These are phyloP conservation scores for Xylaria sp. DNA, from an alignment of 2,329 filamentous ascomycete species.

Conservation along the genomic window DNA sequence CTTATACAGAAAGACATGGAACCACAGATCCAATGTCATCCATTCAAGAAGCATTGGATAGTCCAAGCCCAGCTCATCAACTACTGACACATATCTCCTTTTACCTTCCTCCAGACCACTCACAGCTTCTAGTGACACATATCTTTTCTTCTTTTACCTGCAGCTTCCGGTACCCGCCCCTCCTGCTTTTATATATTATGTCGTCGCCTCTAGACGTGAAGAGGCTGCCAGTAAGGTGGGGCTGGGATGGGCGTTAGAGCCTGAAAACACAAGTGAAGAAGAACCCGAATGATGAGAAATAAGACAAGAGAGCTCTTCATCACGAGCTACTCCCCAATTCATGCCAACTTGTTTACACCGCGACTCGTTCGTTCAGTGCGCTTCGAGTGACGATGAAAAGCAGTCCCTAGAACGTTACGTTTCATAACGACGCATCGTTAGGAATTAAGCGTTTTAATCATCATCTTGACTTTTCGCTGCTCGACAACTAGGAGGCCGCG, in stretches of 20 bases:
- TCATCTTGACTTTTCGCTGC: slow-evolving; percentile 74
- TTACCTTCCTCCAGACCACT: neutral
- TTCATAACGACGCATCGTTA: slow-evolving; percentile 45
- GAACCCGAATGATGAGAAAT: slow-evolving; percentile 1
- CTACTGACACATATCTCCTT: slow-evolving; percentile 11
- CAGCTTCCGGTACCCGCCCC: neutral
- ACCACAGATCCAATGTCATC: slow-evolving; percentile 26
- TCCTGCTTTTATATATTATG: neutral
- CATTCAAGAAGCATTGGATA: slow-evolving; percentile 37
- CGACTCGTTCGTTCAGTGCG: neutral
- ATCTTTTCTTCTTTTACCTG: neutral
- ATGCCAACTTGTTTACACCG: neutral
- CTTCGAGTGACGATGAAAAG: neutral
- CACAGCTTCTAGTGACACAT: neutral
- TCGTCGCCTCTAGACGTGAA: slow-evolving; percentile 6
- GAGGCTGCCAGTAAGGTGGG: neutral
- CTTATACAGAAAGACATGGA: slow-evolving; percentile 29
- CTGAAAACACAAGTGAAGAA: neutral
- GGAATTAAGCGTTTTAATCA: slow-evolving; percentile 74
- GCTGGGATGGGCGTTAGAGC: neutral
- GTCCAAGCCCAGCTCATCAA: slow-evolving; percentile 28
- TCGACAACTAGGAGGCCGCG: slow-evolving; percentile 77
- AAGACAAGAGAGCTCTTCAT: slow-evolving; percentile 2
- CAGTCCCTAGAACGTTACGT: neutral
- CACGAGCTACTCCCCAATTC: neutral